Conservation (phyloP, 306 rosid species). For the Abrus pulchellus region DNA sequence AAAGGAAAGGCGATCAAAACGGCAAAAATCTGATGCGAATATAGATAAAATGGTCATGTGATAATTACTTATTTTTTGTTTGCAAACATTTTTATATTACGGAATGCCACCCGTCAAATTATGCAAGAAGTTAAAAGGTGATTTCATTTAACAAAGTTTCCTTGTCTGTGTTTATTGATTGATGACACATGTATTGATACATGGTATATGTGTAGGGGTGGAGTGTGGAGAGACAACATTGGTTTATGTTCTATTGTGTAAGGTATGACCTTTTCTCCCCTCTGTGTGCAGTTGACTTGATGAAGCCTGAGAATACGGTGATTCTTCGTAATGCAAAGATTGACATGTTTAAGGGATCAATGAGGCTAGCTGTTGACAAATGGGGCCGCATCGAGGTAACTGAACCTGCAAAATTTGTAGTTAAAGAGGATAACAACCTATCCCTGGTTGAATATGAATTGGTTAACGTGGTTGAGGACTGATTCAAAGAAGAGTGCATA, state of each 20-base stretch:
- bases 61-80: not conserved
- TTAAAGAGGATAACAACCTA: constrained; percentile 63
- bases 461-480: constrained; percentile 59
- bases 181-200: not conserved
- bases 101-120: not conserved
- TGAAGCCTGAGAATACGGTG: constrained; percentile 57
- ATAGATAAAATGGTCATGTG: not conserved
- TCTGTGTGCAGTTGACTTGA: constrained; percentile 55
- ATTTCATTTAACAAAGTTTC: not conserved
- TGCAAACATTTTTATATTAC: not conserved
- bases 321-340: constrained; percentile 66
- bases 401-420: constrained; percentile 55
- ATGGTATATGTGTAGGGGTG: not conserved
- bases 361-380: constrained; percentile 62
- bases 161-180: not conserved
- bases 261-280: not conserved
- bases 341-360: constrained; percentile 63
- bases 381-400: constrained; percentile 62
- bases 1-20: constrained; percentile 9
- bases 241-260: not conserved
- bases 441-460: constrained; percentile 62
- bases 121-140: not conserved
- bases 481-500: constrained; percentile 35
- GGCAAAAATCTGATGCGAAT: not conserved
- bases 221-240: not conserved